Percentiles rank a stretch among this genome's conserved stretches.
phyloP scores from a whole-genome alignment of 495 filamentous ascomycete genomes.

The Trichoderma reesei region DNA sequence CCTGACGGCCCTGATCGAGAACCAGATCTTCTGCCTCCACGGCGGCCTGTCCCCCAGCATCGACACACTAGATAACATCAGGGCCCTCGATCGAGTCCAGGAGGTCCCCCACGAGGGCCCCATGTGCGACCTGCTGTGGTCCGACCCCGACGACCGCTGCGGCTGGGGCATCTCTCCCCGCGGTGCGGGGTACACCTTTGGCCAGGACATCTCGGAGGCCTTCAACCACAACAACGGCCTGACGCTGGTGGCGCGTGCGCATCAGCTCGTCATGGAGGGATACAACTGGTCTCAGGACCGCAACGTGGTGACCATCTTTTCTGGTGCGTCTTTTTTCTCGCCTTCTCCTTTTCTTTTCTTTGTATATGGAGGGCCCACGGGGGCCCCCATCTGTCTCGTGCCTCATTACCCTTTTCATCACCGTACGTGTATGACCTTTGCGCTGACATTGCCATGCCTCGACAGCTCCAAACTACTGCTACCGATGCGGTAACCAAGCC shows the following conservation, averaged over 20 bases:
- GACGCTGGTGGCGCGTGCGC: conserved; percentile 86
- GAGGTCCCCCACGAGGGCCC: conserved; percentile 97
- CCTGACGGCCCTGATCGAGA: conserved; percentile 96
- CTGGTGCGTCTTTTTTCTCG: conserved; percentile 46
- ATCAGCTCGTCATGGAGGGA: conserved; percentile 96
- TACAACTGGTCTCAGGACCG: conserved; percentile 98
- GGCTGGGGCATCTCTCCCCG: conserved; percentile 97
- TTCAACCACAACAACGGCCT: conserved; percentile 99
- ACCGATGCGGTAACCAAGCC: conserved; percentile 96
- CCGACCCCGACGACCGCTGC: conserved; percentile 94
- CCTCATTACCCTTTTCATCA: conserved; percentile 11
- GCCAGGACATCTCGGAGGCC: conserved; percentile 97
- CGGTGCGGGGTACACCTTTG: conserved; percentile 97
- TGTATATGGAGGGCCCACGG: not conserved
- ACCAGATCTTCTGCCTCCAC: conserved; percentile 99
- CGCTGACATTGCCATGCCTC: conserved; percentile 10
- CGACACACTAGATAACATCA: conserved; percentile 96
- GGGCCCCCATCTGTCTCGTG: not conserved
- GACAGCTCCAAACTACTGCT: conserved; percentile 91
- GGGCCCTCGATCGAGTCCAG: conserved; percentile 90
- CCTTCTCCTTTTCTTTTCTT: conserved; percentile 1
- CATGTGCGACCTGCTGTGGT: conserved; percentile 98
- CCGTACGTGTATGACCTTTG: conserved; percentile 1
- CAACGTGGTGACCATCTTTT: conserved; percentile 98
- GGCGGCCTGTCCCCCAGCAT: conserved; percentile 93